Percentiles rank a stretch among this genome's conserved stretches.
Evolutionary conservation across 805 yeast species (phyloP).

Genomic region (Candida odintsovae): DNA sequence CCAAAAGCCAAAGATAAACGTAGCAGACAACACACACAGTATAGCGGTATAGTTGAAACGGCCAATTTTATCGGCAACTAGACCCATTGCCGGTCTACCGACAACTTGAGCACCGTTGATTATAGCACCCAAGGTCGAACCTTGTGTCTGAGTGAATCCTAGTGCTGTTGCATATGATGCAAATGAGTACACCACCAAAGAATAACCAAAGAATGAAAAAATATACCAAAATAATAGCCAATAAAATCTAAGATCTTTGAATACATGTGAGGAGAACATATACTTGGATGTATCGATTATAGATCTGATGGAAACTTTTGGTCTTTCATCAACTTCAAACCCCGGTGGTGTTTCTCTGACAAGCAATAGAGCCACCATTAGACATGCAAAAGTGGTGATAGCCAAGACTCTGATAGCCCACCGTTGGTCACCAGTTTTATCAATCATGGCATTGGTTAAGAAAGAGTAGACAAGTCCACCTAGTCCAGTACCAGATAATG

Average conservation of each 20-base stretch:
- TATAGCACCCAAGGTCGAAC: conserved; percentile 39
- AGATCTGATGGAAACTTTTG: conserved; percentile 4
- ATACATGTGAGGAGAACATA: conserved; percentile 30
- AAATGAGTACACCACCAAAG: conserved; percentile 38
- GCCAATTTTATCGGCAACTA: conserved; percentile 39
- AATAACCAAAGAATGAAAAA: conserved; percentile 34
- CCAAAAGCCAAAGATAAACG: conserved; percentile 44
- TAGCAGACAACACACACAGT: conserved; percentile 20
- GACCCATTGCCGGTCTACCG: conserved; percentile 46
- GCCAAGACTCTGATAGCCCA: conserved; percentile 47
- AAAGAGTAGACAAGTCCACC: conserved; percentile 44
- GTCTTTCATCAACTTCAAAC: conserved; percentile 4
- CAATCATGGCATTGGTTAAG: conserved; percentile 37
- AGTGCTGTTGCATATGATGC: conserved; percentile 40
- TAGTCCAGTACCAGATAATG: conserved; percentile 45
- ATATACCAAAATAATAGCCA: conserved; percentile 33
- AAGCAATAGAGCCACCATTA: conserved; percentile 36
- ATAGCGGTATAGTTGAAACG: conserved; percentile 30
- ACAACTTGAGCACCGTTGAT: conserved; percentile 42
- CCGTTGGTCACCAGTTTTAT: conserved; percentile 35
- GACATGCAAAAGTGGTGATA: conserved; percentile 29
- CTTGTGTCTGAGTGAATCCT: conserved; percentile 42
- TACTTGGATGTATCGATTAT: conserved; percentile 18
- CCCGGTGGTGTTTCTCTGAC: conserved; percentile 24
- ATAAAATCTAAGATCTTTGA: conserved; percentile 26